Conservation (phyloP, 176 grass and related monocot genomes). For the Tillandsia leiboldiana region DNA sequence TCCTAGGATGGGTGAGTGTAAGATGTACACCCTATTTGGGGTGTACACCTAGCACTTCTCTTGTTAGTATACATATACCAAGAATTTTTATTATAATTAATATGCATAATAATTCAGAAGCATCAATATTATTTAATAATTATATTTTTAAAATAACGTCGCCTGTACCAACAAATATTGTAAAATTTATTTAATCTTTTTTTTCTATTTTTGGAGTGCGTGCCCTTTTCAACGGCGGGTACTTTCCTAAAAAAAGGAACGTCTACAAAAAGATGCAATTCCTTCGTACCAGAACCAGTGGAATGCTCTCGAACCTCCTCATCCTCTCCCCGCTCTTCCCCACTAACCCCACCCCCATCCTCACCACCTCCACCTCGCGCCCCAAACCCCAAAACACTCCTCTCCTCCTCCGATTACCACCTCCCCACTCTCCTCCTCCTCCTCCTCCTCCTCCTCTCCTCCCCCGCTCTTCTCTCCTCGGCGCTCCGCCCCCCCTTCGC, state of each 20-base stretch:
- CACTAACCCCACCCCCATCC: constrained; percentile 20
- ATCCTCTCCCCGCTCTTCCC: constrained; percentile 15
- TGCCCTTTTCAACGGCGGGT: neutral
- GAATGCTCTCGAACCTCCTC: constrained; percentile 1
- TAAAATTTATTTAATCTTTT: too few relatives aligned
- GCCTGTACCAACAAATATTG: too few relatives aligned
- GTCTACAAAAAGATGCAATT: constrained; percentile 22
- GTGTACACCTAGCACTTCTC: too few relatives aligned
- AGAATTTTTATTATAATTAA: too few relatives aligned
- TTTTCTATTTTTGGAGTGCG: too few relatives aligned
- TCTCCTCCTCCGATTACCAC: constrained; percentile 2
- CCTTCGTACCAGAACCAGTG: constrained; percentile 11
- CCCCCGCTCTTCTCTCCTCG: neutral
- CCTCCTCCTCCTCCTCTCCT: neutral
- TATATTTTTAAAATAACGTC: too few relatives aligned
- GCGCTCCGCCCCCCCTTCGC: neutral
- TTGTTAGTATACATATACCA: too few relatives aligned
- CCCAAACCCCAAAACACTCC: neutral
- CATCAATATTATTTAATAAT: too few relatives aligned
- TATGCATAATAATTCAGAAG: too few relatives aligned
- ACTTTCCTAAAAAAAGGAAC: neutral
- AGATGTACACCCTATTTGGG: too few relatives aligned
- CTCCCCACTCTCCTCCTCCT: neutral
- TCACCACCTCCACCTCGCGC: neutral
- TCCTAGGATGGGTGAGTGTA: too few relatives aligned